phyloP scores from a whole-genome alignment of 1,284 basidiomycete species.

The Moesziomyces sp. region DNA sequence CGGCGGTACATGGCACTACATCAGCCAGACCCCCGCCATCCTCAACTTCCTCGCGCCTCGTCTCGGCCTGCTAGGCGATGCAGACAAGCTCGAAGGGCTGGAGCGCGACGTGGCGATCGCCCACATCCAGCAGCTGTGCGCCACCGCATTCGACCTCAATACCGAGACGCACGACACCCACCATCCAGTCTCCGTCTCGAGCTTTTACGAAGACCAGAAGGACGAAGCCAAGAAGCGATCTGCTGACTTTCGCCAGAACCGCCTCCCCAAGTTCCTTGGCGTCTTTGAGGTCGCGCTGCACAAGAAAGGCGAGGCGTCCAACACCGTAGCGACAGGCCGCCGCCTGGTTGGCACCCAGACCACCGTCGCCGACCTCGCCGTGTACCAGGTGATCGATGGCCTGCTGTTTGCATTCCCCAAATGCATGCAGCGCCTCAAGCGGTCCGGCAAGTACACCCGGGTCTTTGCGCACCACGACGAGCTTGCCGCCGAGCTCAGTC shows the following conservation, averaged over 20 bases:
- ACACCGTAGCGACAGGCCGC: slow-evolving; percentile 51
- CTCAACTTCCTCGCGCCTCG: slow-evolving; percentile 70
- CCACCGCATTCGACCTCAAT: slow-evolving; percentile 70
- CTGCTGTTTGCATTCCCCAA: slow-evolving; percentile 72
- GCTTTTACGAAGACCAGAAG: slow-evolving; percentile 72
- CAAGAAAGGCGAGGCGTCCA: slow-evolving; percentile 6
- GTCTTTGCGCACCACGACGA: slow-evolving; percentile 52
- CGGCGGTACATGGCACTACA: slow-evolving; percentile 18
- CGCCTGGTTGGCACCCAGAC: slow-evolving; percentile 69
- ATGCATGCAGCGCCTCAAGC: slow-evolving; percentile 64
- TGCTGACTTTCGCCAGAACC: slow-evolving; percentile 69
- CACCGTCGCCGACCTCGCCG: slow-evolving; percentile 71
- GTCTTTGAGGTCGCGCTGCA: slow-evolving; percentile 69
- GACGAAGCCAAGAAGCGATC: slow-evolving; percentile 67
- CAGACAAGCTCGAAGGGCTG: slow-evolving; percentile 17
- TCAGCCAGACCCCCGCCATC: slow-evolving; percentile 70
- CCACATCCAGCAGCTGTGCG: slow-evolving; percentile 69
- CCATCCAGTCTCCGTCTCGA: slow-evolving; percentile 37
- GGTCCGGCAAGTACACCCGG: slow-evolving; percentile 63
- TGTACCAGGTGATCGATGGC: slow-evolving; percentile 70
- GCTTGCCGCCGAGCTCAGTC: slow-evolving; percentile 68
- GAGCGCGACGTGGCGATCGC: slow-evolving; percentile 41
- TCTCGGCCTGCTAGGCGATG: slow-evolving; percentile 62
- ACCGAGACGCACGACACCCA: slow-evolving; percentile 69
- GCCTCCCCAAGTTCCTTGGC: slow-evolving; percentile 72